phyloP scores from a whole-genome alignment of 179 eudicot genomes.

The Sideroxylon spinosum region DNA sequence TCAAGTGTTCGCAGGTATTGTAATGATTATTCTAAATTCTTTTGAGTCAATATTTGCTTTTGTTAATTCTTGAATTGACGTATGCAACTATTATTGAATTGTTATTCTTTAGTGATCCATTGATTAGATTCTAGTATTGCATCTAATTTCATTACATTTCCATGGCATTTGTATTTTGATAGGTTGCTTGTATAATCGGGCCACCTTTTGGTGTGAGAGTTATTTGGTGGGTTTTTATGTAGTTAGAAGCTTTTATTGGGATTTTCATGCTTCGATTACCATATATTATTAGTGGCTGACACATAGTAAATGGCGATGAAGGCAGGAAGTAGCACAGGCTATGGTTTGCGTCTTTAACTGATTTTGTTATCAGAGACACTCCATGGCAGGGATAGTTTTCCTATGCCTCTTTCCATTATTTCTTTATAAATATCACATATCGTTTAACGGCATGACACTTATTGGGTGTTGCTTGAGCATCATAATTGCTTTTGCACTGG shows the following conservation, averaged over 20 bases:
- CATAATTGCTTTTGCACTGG: neutral
- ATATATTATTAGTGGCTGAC: neutral
- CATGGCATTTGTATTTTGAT: neutral
- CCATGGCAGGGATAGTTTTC: neutral
- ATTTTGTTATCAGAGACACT: neutral
- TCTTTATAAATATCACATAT: neutral
- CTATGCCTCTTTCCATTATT: neutral
- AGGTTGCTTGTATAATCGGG: constrained; percentile 9
- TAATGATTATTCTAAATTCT: neutral
- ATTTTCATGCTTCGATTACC: neutral
- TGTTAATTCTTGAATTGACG: neutral
- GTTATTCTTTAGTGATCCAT: neutral
- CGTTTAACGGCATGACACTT: neutral
- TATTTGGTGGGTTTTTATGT: neutral
- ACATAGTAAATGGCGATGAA: neutral
- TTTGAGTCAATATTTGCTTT: neutral
- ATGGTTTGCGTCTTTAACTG: neutral
- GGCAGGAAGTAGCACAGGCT: neutral
- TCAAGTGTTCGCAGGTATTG: constrained; percentile 93
- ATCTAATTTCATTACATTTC: neutral
- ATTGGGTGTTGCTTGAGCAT: neutral
- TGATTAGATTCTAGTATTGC: neutral
- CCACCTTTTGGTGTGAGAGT: constrained; percentile 4
- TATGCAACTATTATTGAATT: neutral
- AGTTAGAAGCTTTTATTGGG: neutral